These are phyloP conservation scores for Volvox africanus DNA, from an alignment of 139 green algal genomes.

Conservation along the genomic window DNA sequence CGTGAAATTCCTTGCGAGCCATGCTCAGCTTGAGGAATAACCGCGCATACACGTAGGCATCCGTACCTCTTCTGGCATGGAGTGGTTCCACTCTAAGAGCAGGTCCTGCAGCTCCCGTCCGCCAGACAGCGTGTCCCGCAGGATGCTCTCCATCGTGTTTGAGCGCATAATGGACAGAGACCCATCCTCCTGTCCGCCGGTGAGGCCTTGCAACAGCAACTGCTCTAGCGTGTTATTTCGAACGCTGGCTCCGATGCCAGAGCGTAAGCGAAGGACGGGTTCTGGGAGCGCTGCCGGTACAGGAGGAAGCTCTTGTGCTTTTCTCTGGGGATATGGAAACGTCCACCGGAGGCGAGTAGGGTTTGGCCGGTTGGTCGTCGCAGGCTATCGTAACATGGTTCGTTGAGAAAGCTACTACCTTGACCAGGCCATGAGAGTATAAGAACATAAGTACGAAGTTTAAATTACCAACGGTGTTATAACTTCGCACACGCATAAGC, in stretches of 20 bases:
- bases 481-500: no score
- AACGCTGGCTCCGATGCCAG: not conserved
- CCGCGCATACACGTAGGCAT: not conserved
- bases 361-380: not conserved
- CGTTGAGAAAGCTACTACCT: not conserved
- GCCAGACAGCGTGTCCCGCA: not conserved
- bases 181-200: not conserved
- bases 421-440: not conserved
- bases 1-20: no score
- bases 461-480: no score
- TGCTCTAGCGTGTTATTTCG: conserved; percentile 44
- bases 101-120: conserved; percentile 36
- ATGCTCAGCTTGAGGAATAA: no score
- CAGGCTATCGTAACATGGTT: no score
- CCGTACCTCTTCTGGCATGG: conserved; percentile 4
- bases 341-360: not conserved
- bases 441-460: not conserved
- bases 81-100: conserved; percentile 26
- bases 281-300: not conserved
- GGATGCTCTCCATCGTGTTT: conserved; percentile 40
- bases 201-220: conserved; percentile 27
- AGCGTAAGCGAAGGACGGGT: not conserved
- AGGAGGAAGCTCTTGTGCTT: conserved; percentile 11
- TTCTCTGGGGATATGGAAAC: not conserved
- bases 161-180: conserved; percentile 40